Conservation (phyloP, 805 yeast species). For the Candida schatavii region DNA sequence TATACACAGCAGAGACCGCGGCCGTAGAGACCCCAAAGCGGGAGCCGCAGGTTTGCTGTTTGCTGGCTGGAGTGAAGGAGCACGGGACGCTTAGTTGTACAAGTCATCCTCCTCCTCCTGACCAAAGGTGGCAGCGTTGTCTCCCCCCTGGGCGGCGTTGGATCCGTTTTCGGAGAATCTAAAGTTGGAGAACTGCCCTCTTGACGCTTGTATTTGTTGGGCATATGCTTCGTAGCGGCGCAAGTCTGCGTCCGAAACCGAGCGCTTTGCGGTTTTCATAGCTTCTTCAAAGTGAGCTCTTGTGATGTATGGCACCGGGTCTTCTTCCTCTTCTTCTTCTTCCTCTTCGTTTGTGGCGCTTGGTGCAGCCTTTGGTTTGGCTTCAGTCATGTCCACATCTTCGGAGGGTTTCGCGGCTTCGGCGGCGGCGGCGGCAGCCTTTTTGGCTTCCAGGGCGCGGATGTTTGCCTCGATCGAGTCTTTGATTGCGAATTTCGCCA, state of each 20-base stretch:
- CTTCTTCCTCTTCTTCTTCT: conserved; percentile 70
- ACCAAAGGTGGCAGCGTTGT: conserved; percentile 26
- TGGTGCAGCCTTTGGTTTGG: conserved; percentile 23
- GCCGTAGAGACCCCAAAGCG: conserved; percentile 15
- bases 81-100: conserved; percentile 4
- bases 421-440: conserved; percentile 35
- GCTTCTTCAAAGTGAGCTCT: conserved; percentile 97
- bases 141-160: conserved; percentile 27
- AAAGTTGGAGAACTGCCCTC: conserved; percentile 92
- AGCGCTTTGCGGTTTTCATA: conserved; percentile 98
- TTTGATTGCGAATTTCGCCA: conserved; percentile 98
- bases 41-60: background rate
- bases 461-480: conserved; percentile 86
- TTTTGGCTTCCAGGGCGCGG: conserved; percentile 35
- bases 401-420: conserved; percentile 26
- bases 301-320: conserved; percentile 94
- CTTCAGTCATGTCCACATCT: conserved; percentile 50
- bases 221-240: conserved; percentile 99
- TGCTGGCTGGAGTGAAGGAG: no score
- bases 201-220: conserved; percentile 91
- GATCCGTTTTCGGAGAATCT: conserved; percentile 59
- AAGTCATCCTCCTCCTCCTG: conserved; percentile 23
- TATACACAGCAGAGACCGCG: no score
- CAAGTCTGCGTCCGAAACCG: conserved; percentile 94
- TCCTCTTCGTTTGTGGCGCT: conserved; percentile 42